Conservation (phyloP, 2,329 filamentous ascomycete species). For the Chalaropsis thielavioides region DNA sequence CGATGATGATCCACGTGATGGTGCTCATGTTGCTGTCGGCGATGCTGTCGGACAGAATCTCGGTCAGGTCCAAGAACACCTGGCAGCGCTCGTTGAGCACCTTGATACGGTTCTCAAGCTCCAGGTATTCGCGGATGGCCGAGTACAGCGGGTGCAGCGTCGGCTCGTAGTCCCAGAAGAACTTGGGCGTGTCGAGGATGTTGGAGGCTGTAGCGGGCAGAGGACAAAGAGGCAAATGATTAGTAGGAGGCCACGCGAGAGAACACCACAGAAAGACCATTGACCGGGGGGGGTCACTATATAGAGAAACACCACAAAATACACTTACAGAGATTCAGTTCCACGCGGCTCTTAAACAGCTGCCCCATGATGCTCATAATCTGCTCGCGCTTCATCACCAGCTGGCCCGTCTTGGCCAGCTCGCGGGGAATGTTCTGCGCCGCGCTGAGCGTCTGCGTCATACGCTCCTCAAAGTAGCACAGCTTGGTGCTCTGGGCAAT, state of each 20-base stretch:
- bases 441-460: slow-evolving; percentile 85
- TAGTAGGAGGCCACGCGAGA: too few relatives aligned
- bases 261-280: too few relatives aligned
- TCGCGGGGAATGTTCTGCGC: slow-evolving; percentile 85
- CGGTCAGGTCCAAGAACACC: slow-evolving; percentile 89
- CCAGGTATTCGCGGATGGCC: slow-evolving; percentile 90
- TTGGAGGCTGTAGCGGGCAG: slow-evolving; percentile 54
- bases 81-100: slow-evolving; percentile 94
- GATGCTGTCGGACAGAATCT: slow-evolving; percentile 84
- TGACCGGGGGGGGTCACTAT: too few relatives aligned
- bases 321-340: slow-evolving; percentile 86
- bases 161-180: slow-evolving; percentile 97
- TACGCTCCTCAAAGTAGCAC: slow-evolving; percentile 88
- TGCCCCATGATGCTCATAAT: slow-evolving; percentile 84
- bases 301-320: background rate
- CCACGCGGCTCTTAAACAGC: slow-evolving; percentile 84
- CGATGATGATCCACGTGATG: slow-evolving; percentile 97
- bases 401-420: slow-evolving; percentile 72
- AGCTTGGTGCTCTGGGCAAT: slow-evolving; percentile 96
- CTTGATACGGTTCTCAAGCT: slow-evolving; percentile 90
- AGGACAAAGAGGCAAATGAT: too few relatives aligned
- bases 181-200: slow-evolving; percentile 88
- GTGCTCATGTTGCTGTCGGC: slow-evolving; percentile 89
- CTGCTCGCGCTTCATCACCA: slow-evolving; percentile 83
- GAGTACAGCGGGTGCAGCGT: slow-evolving; percentile 88